Conservation (phyloP, 805 yeast genomes). For the Yarrowia hollandica region DNA sequence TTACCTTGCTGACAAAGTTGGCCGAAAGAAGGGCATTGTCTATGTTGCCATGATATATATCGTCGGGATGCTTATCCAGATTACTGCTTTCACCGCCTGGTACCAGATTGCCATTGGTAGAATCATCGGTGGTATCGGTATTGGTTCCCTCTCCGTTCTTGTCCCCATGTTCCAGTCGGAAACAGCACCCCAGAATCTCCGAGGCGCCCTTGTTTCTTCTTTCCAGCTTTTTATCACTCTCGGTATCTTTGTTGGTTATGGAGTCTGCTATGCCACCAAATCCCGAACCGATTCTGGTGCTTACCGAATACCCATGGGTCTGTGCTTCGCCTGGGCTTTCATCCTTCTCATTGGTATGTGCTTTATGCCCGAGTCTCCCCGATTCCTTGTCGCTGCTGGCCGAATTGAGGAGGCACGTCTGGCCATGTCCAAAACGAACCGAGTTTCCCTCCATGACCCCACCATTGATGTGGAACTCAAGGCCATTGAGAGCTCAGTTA, state of each 20-base stretch:
- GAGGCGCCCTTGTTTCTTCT: conserved; percentile 75
- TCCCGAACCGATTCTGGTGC: conserved; percentile 48
- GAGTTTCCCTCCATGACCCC: conserved; percentile 40
- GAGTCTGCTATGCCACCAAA: conserved; percentile 69
- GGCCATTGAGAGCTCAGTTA: conserved; percentile 46
- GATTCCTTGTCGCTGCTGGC: conserved; percentile 62
- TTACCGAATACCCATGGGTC: conserved; percentile 73
- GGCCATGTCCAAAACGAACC: conserved; percentile 52
- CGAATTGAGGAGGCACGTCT: conserved; percentile 56
- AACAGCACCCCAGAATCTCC: conserved; percentile 71
- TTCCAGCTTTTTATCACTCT: conserved; percentile 74
- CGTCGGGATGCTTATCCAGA: conserved; percentile 55
- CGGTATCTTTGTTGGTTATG: conserved; percentile 70
- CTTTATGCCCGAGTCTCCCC: conserved; percentile 74
- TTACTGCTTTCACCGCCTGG: conserved; percentile 45
- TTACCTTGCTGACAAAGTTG: conserved; percentile 54
- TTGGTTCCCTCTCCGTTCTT: conserved; percentile 74
- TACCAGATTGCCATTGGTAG: conserved; percentile 64
- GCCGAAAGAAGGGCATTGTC: conserved; percentile 46
- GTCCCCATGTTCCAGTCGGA: conserved; percentile 80
- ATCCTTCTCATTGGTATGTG: conserved; percentile 61
- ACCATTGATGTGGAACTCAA: conserved; percentile 42
- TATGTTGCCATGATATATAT: conserved; percentile 50
- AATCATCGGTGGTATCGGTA: conserved; percentile 71
- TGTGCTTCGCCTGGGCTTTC: conserved; percentile 71